Conservation (phyloP, 768 basidiomycete species). For the Suillus subluteus region DNA sequence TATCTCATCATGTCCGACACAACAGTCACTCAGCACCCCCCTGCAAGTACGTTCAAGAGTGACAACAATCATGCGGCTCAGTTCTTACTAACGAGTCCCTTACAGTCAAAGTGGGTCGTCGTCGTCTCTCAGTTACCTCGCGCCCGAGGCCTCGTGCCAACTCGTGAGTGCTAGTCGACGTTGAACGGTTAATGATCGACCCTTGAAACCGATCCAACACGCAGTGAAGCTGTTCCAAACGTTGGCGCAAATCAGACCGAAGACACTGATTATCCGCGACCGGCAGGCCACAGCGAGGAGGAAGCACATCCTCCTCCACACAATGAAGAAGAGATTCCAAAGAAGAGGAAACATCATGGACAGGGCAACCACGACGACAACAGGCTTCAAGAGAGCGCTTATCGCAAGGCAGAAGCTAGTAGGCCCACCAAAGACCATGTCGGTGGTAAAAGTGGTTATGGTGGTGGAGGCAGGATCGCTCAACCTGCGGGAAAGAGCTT, state of each 20-base stretch:
- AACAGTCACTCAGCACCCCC: constrained; percentile 43
- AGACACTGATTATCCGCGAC: constrained; percentile 55
- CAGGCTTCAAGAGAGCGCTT: constrained; percentile 47
- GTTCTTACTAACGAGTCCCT: background rate
- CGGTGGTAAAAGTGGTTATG: constrained; percentile 40
- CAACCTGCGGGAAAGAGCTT: constrained; percentile 57
- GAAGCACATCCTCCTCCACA: constrained; percentile 38
- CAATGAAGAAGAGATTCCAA: constrained; percentile 49
- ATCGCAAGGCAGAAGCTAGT: constrained; percentile 51
- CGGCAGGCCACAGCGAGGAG: constrained; percentile 43
- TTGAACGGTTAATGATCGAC: background rate
- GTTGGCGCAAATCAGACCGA: constrained; percentile 27
- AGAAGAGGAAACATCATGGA: constrained; percentile 51
- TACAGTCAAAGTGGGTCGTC: constrained; percentile 49
- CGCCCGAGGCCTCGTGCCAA: constrained; percentile 40
- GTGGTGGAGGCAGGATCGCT: constrained; percentile 53
- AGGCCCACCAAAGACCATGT: constrained; percentile 50
- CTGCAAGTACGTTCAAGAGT: constrained; percentile 46
- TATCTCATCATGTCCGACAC: constrained; percentile 32
- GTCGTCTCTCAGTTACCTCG: constrained; percentile 50
- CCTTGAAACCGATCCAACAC: background rate
- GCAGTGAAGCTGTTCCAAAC: constrained; percentile 12
- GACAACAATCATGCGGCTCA: background rate
- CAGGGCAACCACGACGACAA: constrained; percentile 45
- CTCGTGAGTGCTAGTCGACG: constrained; percentile 32